Conservation (phyloP, 805 yeast species). For the Wickerhamomyces tratensis region DNA sequence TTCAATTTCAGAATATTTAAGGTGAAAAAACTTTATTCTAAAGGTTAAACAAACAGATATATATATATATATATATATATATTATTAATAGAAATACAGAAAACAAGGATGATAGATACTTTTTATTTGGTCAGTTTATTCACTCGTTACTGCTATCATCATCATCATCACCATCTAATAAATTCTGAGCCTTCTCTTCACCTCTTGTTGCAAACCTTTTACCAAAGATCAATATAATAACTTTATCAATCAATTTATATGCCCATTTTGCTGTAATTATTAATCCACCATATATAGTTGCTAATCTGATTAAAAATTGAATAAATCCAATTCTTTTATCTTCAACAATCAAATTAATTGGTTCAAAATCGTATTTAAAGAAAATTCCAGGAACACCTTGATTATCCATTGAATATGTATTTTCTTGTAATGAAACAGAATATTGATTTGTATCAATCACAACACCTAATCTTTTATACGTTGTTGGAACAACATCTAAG, state of each 20-base stretch:
- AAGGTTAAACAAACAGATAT: too few species aligned
- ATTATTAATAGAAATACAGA: too few species aligned
- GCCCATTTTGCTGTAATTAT: conserved; percentile 60
- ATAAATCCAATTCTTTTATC: conserved; percentile 71
- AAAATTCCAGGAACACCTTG: conserved; percentile 63
- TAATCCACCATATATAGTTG: conserved; percentile 78
- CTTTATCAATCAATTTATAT: conserved; percentile 45
- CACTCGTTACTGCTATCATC: not conserved
- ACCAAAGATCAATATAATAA: conserved; percentile 46
- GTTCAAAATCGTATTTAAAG: conserved; percentile 82
- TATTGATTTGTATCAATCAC: conserved; percentile 78
- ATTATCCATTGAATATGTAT: conserved; percentile 10
- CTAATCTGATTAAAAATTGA: conserved; percentile 67
- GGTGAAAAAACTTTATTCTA: too few species aligned
- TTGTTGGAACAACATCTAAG: conserved; percentile 77
- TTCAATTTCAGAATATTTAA: too few species aligned
- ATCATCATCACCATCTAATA: conserved; percentile 10
- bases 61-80: too few species aligned
- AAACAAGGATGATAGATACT: too few species aligned
- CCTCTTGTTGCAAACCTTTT: conserved; percentile 31
- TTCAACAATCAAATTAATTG: conserved; percentile 57
- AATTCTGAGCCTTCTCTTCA: conserved; percentile 8
- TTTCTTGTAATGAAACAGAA: conserved; percentile 50
- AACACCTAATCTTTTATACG: conserved; percentile 60
- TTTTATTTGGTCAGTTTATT: too few species aligned